Percentiles rank a stretch among this genome's conserved stretches.
These are phyloP conservation scores for Melanomma pulvis-pyrius DNA, from an alignment of 495 filamentous ascomycete species.

Conservation along the genomic window DNA sequence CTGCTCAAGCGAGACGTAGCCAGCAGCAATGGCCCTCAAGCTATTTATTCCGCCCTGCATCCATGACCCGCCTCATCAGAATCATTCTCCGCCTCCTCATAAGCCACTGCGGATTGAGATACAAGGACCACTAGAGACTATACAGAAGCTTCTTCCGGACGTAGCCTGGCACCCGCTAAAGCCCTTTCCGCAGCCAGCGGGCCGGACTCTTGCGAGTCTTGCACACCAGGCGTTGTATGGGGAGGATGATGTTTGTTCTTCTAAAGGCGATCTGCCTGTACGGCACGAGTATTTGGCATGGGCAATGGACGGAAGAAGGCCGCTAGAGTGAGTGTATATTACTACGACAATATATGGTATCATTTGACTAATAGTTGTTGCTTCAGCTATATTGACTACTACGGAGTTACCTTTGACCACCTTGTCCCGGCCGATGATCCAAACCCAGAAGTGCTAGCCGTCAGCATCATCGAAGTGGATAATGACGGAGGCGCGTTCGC, in stretches of 20 bases:
- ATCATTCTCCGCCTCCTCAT: conserved; percentile 18
- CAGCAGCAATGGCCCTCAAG: conserved; percentile 27
- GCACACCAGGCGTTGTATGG: conserved; percentile 26
- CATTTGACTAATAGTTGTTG: conserved; percentile 4
- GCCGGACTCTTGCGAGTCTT: conserved; percentile 24
- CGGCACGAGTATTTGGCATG: conserved; percentile 28
- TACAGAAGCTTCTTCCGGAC: conserved; percentile 31
- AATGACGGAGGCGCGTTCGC: conserved; percentile 39
- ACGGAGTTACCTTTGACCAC: conserved; percentile 30
- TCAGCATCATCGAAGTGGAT: conserved; percentile 27
- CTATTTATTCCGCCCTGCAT: conserved; percentile 29
- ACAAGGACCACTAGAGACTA: conserved; percentile 31
- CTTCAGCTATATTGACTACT: conserved; percentile 31
- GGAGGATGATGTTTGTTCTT: conserved; percentile 14
- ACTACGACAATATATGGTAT: neutral
- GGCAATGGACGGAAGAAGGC: conserved; percentile 29
- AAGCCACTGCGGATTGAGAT: conserved; percentile 29
- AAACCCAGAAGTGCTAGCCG: conserved; percentile 30
- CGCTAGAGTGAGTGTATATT: conserved; percentile 20
- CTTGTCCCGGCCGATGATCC: conserved; percentile 28
- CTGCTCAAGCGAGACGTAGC: conserved; percentile 20
- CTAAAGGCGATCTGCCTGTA: conserved; percentile 23
- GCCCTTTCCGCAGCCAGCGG: conserved; percentile 25
- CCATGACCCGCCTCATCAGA: conserved; percentile 14
- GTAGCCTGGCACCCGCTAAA: conserved; percentile 15